Conservation (phyloP, 164 flowering plant genomes). For the Taxillus chinensis region DNA sequence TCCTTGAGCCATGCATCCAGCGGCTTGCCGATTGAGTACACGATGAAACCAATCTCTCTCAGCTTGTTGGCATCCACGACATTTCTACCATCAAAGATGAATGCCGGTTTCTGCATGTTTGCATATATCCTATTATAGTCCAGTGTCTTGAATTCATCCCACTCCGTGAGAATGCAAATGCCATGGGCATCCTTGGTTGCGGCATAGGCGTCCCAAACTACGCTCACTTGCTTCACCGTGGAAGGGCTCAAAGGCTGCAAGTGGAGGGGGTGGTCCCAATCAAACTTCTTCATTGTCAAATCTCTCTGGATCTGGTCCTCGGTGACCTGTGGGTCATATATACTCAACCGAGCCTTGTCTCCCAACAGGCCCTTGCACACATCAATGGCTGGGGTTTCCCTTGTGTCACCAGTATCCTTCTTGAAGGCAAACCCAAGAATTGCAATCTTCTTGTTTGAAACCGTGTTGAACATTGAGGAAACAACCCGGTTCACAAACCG, state of each 20-base stretch:
- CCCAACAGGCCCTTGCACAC: conserved; percentile 5
- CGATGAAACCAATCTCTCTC: conserved; percentile 1
- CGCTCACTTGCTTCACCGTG: neutral
- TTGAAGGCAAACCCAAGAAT: conserved; percentile 3
- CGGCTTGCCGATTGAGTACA: conserved; percentile 3
- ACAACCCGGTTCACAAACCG: conserved; percentile 1
- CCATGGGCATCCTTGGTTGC: neutral
- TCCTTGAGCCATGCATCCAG: conserved; percentile 5
- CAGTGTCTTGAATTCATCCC: conserved; percentile 1
- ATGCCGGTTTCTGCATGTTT: neutral
- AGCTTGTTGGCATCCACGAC: neutral
- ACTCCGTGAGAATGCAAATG: conserved; percentile 2
- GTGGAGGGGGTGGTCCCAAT: conserved; percentile 4
- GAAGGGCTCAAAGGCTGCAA: neutral
- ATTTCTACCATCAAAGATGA: conserved; percentile 1
- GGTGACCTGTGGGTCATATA: conserved; percentile 4
- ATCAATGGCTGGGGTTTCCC: conserved; percentile 5
- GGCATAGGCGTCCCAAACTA: conserved; percentile 1
- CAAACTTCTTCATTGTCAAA: conserved; percentile 1
- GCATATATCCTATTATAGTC: neutral
- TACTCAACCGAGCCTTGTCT: neutral
- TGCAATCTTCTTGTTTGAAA: neutral
- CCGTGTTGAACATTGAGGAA: neutral
- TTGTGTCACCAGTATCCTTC: conserved; percentile 4
- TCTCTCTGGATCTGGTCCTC: conserved; percentile 2